Conservation (phyloP, 2,329 filamentous ascomycete species). For the Pseudogymnoascus sp. region DNA sequence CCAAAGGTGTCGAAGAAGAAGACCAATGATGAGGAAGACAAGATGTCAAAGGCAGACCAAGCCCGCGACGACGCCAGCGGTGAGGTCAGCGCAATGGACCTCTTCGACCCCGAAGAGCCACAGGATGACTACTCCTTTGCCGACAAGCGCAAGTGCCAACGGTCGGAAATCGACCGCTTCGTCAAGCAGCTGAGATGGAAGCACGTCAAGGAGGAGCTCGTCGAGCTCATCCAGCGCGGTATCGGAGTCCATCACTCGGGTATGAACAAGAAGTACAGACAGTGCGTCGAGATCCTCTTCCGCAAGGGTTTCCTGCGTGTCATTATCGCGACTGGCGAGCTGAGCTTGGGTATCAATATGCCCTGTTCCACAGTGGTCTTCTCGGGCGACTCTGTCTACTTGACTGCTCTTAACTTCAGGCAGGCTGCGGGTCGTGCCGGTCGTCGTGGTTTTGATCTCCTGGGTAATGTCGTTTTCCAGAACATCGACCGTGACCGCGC, state of each 20-base stretch:
- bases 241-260: constrained; percentile 73
- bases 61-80: constrained; percentile 47
- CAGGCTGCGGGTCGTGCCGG: constrained; percentile 72
- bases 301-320: constrained; percentile 62
- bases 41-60: constrained; percentile 47
- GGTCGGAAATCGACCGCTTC: constrained; percentile 50
- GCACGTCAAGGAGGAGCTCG: constrained; percentile 43
- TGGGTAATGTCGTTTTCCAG: constrained; percentile 76
- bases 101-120: constrained; percentile 59
- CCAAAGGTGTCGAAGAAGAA: constrained; percentile 34
- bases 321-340: constrained; percentile 67
- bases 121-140: constrained; percentile 59
- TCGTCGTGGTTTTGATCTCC: constrained; percentile 69
- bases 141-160: constrained; percentile 49
- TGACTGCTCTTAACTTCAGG: constrained; percentile 68
- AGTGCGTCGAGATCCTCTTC: constrained; percentile 66
- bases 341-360: constrained; percentile 75
- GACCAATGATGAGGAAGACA: constrained; percentile 38
- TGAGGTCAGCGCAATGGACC: constrained; percentile 51
- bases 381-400: constrained; percentile 61
- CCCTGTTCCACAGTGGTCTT: constrained; percentile 78
- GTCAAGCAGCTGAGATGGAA: constrained; percentile 44
- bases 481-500: constrained; percentile 53
- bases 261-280: constrained; percentile 70
- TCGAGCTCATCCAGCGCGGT: constrained; percentile 56